phyloP scores from a whole-genome alignment of 2,329 filamentous ascomycete species.

The Aphanoascus verrucosus region DNA sequence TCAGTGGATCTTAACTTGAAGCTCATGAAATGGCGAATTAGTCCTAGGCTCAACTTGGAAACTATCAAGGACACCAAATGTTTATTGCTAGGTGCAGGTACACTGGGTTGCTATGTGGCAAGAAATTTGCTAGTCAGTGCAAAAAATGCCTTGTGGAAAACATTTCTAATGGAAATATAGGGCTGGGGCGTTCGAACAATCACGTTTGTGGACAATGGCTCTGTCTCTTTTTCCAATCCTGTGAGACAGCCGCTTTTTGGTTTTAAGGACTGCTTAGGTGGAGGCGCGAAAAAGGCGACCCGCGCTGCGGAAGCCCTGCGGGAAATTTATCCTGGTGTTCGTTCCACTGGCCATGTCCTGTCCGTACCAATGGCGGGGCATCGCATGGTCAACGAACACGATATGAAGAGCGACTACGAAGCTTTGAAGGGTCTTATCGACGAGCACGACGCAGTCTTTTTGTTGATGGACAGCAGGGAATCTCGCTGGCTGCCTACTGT shows the following conservation, averaged over 20 bases:
- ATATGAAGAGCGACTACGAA: slow-evolving; percentile 63
- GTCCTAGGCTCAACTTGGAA: slow-evolving; percentile 76
- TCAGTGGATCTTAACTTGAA: slow-evolving; percentile 94
- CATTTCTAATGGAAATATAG: slow-evolving; percentile 18
- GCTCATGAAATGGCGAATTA: slow-evolving; percentile 97
- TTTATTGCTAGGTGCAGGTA: slow-evolving; percentile 81
- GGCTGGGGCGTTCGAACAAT: slow-evolving; percentile 94
- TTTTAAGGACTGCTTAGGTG: slow-evolving; percentile 77
- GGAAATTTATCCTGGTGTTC: slow-evolving; percentile 83
- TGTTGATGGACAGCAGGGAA: slow-evolving; percentile 95
- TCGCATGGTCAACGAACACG: slow-evolving; percentile 62
- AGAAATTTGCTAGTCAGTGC: slow-evolving; percentile 60
- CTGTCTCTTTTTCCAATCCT: slow-evolving; percentile 90
- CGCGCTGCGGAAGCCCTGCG: slow-evolving; percentile 69
- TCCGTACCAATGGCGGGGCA: slow-evolving; percentile 95
- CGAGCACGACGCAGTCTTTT: slow-evolving; percentile 80
- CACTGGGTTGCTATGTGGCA: slow-evolving; percentile 85
- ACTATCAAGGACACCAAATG: slow-evolving; percentile 83
- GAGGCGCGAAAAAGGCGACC: slow-evolving; percentile 72
- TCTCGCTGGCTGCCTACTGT: slow-evolving; percentile 91
- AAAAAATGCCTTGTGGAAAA: not conserved
- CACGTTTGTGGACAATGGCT: slow-evolving; percentile 88
- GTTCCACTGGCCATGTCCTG: slow-evolving; percentile 66
- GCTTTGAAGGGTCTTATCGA: slow-evolving; percentile 64
- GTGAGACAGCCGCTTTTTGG: slow-evolving; percentile 88